Base-by-base conservation (phyloP, 2,329 filamentous ascomycete species). In the Colletotrichum caudatum region DNA sequence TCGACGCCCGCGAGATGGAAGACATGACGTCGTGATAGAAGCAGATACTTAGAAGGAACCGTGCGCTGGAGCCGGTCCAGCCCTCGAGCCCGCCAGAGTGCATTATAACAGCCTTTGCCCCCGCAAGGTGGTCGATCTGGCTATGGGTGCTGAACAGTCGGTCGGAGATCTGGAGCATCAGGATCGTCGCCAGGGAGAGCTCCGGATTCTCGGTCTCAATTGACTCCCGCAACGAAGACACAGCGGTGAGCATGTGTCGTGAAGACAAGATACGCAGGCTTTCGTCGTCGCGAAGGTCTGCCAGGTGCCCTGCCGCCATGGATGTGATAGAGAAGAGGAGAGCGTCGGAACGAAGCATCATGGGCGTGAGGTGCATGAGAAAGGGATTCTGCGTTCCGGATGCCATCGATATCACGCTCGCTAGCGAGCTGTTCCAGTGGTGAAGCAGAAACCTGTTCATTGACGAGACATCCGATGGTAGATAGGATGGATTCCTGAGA, bases 131-230 rank as follows among this genome's bases (percentile, higher is more conserved):
- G 41, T 80, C 77, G 1, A 79, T 75, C 0, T 74, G 74, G 4
- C 77, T 75, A 61, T 77, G 75, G 11, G 78, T 75, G 16, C 73
- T 75, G 69, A 80, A 79, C 0, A 78, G 75, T 2, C 77, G 72
- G 37, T 80, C 78, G 0, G 78, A 78, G 3, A 79, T 74, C 59
- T 80, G 78, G 12, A 80, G 70, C 67, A 80, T 77, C 37, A 79
- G 57, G 62, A 80, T 77, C 18, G 75, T 74, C 29, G 79, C 78
- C 12, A 80, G 78, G 3, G 78, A 79, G 5, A 78, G 62, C 26
- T 78, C 72, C 1, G 78, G 74, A 44, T 72, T n/a, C 7, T 50
- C 66, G 18, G 66, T 51, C 54, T 72, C 54, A 2, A 72, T 66
- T 0, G 66, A 56, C 4, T 18, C 41, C 8, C 69, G 60, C 2